Percentiles rank a stretch among this genome's conserved stretches.
Conservation (phyloP, 495 filamentous ascomycete genomes). For the Xylaria longipes region DNA sequence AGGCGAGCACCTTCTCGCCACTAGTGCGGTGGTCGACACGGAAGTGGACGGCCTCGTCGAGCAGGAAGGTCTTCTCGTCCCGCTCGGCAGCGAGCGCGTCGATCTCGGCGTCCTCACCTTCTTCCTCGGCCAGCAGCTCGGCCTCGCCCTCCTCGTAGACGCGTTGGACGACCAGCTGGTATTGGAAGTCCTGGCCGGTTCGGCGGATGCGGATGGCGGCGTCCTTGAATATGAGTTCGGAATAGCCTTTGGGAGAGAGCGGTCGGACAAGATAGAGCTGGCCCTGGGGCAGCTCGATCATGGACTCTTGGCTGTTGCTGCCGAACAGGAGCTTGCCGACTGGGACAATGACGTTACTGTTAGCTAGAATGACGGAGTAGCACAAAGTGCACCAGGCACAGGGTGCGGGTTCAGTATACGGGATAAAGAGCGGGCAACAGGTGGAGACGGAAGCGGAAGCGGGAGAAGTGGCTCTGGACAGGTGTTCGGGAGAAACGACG, state of each 20-base stretch:
- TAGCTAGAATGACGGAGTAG: background rate
- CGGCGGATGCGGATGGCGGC: slow-evolving; percentile 87
- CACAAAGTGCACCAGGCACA: background rate
- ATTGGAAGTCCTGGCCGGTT: slow-evolving; percentile 93
- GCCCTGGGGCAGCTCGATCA: slow-evolving; percentile 93
- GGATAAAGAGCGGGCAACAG: background rate
- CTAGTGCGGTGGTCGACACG: slow-evolving; percentile 79
- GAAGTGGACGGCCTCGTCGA: slow-evolving; percentile 90
- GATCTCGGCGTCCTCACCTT: slow-evolving; percentile 75
- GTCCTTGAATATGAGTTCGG: slow-evolving; percentile 99
- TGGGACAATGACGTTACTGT: slow-evolving; percentile 46
- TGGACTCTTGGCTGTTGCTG: slow-evolving; percentile 83
- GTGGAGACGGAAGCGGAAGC: background rate
- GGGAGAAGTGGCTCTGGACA: background rate
- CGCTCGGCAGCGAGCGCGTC: slow-evolving; percentile 73
- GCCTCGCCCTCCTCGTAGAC: slow-evolving; percentile 98
- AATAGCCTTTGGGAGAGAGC: slow-evolving; percentile 93
- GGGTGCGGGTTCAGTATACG: background rate
- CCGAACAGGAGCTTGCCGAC: slow-evolving; percentile 94
- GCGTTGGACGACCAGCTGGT: slow-evolving; percentile 93
- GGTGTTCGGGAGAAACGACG: background rate
- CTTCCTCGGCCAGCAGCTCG: slow-evolving; percentile 82
- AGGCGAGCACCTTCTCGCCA: slow-evolving; percentile 83
- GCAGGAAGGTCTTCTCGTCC: slow-evolving; percentile 95
- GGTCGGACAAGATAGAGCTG: slow-evolving; percentile 97